Base-by-base conservation (phyloP, 2,329 filamentous ascomycete species). In the Ophiognomonia clavigignenti-juglandacearum region DNA sequence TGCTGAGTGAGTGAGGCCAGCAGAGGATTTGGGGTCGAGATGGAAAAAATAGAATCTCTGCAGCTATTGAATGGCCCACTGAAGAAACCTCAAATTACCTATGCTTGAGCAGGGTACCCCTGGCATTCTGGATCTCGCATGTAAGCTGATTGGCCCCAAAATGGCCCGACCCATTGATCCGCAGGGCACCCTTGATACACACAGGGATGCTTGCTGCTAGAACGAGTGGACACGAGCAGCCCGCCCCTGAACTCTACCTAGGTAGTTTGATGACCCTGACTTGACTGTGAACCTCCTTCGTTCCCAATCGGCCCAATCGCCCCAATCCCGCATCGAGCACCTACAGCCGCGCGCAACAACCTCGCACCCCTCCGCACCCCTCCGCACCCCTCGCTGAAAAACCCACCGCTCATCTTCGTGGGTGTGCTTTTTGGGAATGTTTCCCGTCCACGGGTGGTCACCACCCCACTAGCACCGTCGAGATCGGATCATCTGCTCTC, bases 221-320 rank as follows among this genome's bases (percentile, higher is more conserved):
- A 38, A 39, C 19, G 24, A 29, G 37, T 16, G 43, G 34, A 45
- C 43, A 39, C 43, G 43, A 45, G 43, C 43, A 24, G 43, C 43
- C 34, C 14, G 43, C 43, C 34, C 34, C 43, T 45, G 40, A 43
- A n/a, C n/a, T n/a, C n/a, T n/a, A n/a, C n/a, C n/a, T n/a, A n/a
- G n/a, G n/a, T n/a, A n/a, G n/a, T n/a, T n/a, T n/a, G n/a, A n/a
- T n/a, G n/a, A n/a, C n/a, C n/a, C n/a, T n/a, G n/a, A n/a, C n/a
- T n/a, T n/a, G n/a, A n/a, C n/a, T n/a, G n/a, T n/a, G n/a, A n/a
- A n/a, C n/a, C n/a, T n/a, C n/a, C n/a, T n/a, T n/a, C n/a, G n/a
- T n/a, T n/a, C n/a, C n/a, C n/a, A n/a, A 5, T 20, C 32, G 6
- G 13, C 10, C 23, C 14, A 34, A 14, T 34, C 18, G 4, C 16